Evolutionary conservation across 2,329 filamentous ascomycete species (phyloP).

Genomic region (Capronia americana): DNA sequence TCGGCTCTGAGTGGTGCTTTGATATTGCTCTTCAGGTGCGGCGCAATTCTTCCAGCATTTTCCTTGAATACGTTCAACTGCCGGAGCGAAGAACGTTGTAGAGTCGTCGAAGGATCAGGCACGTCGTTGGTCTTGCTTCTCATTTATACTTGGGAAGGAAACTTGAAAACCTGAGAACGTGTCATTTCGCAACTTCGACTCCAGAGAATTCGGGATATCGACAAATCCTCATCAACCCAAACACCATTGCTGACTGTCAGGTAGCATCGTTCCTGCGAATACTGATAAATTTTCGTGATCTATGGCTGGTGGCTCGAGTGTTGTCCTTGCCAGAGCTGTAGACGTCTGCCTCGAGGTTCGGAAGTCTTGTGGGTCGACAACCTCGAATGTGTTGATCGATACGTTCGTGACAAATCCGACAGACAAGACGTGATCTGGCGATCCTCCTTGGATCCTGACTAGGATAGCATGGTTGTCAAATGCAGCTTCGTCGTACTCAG

Average conservation of each 20-base stretch:
- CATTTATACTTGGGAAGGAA: too few relatives aligned
- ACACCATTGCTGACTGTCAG: neutral
- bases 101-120: too few relatives aligned
- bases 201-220: too few relatives aligned
- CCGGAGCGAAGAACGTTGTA: too few relatives aligned
- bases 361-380: neutral
- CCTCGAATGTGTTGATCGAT: neutral
- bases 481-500: constrained; percentile 1
- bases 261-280: neutral
- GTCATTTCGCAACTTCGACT: neutral
- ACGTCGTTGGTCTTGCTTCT: too few relatives aligned
- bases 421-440: neutral
- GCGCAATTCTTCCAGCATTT: too few relatives aligned
- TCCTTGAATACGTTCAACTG: too few relatives aligned
- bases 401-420: neutral
- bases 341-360: neutral
- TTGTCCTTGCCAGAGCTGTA: neutral
- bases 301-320: neutral
- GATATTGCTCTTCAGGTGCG: too few relatives aligned
- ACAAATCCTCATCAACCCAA: neutral
- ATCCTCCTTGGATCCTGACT: neutral
- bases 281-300: neutral
- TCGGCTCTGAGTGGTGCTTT: too few relatives aligned
- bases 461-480: neutral
- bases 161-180: too few relatives aligned